A percentile compares a stretch with the other conserved stretches of the same genome.
phyloP scores from a whole-genome alignment of 768 basidiomycete genomes.

The Rhizopogon vesiculosus region DNA sequence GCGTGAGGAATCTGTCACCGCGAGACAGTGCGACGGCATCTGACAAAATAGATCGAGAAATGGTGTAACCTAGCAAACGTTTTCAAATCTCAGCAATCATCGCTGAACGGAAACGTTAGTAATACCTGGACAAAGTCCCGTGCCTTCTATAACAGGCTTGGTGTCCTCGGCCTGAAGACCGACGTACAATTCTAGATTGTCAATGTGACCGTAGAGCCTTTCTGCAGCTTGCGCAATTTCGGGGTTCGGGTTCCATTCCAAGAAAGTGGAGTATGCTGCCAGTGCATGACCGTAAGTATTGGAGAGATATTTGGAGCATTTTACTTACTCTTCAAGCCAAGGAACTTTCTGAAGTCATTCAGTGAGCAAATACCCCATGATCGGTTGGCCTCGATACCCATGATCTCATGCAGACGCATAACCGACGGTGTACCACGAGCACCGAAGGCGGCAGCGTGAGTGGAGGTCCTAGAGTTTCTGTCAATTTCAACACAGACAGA shows the following conservation, averaged over 20 bases:
- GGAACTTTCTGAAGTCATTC: slow-evolving; percentile 82
- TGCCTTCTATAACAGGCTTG: slow-evolving; percentile 74
- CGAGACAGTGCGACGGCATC: slow-evolving; percentile 86
- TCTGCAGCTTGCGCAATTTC: slow-evolving; percentile 70
- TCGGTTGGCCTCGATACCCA: slow-evolving; percentile 78
- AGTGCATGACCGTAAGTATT: not conserved
- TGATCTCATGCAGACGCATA: slow-evolving; percentile 76
- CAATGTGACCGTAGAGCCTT: slow-evolving; percentile 71
- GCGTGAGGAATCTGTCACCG: slow-evolving; percentile 78
- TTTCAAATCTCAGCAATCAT: not conserved
- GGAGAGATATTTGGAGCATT: not conserved
- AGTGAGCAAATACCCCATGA: slow-evolving; percentile 78
- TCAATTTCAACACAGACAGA: not conserved
- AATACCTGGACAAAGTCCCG: slow-evolving; percentile 78
- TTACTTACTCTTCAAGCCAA: slow-evolving; percentile 67
- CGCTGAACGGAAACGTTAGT: slow-evolving; percentile 1
- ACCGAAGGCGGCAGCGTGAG: slow-evolving; percentile 68
- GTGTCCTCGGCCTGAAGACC: slow-evolving; percentile 76
- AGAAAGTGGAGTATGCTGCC: slow-evolving; percentile 62
- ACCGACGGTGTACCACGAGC: slow-evolving; percentile 70
- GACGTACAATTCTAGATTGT: slow-evolving; percentile 77
- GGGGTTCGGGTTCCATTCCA: slow-evolving; percentile 77
- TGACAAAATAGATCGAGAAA: slow-evolving; percentile 79
- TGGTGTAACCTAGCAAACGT: slow-evolving; percentile 57
- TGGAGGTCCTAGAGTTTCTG: slow-evolving; percentile 46